Evolutionary conservation across 129 eudicot genomes (phyloP).

Genomic region (Centaurea solstitialis): DNA sequence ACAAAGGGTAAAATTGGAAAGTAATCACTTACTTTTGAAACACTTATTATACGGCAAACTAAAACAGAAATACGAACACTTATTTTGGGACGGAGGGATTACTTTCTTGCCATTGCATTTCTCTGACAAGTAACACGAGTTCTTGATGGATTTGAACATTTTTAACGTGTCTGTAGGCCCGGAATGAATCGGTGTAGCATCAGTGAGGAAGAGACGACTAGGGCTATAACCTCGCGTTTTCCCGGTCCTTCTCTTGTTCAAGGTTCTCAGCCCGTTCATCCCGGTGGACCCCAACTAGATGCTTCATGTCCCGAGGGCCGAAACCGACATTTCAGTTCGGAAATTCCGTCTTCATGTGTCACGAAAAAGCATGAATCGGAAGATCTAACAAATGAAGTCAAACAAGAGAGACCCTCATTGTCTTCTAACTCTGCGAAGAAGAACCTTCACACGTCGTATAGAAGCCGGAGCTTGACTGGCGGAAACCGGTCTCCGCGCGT

Average conservation of each 20-base stretch:
- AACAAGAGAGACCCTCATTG: slow-evolving; percentile 41
- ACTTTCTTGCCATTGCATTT: background rate
- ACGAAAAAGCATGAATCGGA: slow-evolving; percentile 50
- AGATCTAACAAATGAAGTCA: slow-evolving; percentile 39
- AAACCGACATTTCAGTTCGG: slow-evolving; percentile 29
- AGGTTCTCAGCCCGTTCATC: slow-evolving; percentile 38
- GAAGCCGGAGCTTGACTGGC: slow-evolving; percentile 40
- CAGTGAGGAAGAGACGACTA: slow-evolving; percentile 76
- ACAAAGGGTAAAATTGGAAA: no score
- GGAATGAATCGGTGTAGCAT: slow-evolving; percentile 85
- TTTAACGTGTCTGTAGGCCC: slow-evolving; percentile 56
- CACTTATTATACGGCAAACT: no score
- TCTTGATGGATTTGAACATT: slow-evolving; percentile 6
- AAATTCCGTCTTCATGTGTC: slow-evolving; percentile 31
- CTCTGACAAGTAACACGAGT: background rate
- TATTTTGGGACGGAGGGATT: background rate
- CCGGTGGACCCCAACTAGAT: slow-evolving; percentile 37
- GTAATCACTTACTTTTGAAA: no score
- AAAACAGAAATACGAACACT: no score
- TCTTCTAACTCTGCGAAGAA: slow-evolving; percentile 55
- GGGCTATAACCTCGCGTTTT: slow-evolving; percentile 24
- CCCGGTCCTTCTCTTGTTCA: slow-evolving; percentile 42
- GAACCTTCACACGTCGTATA: slow-evolving; percentile 42
- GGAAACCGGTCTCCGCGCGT: slow-evolving; percentile 43
- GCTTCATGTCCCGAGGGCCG: slow-evolving; percentile 27